Base-by-base conservation (phyloP, 805 yeast genomes). In the Kuraishia cidri region DNA sequence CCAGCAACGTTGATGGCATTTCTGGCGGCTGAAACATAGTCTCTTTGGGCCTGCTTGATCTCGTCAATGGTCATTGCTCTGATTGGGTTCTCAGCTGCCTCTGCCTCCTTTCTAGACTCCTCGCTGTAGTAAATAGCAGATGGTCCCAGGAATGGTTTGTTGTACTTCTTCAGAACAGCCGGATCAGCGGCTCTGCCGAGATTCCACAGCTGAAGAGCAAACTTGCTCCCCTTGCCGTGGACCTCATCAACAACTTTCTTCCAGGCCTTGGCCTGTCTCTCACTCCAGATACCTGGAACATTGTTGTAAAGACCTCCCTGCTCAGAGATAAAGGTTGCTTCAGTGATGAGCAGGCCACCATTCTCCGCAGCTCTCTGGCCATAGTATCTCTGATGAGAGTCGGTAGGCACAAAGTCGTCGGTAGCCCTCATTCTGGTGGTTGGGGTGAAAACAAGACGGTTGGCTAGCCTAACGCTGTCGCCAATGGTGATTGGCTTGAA, bases 311-410 rank as follows among this genome's bases (percentile, higher is more conserved):
- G 59, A 31, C 77, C 56, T 46, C 60, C 60, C 18, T 27, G 30
- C 2, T 55, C 45, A 10, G 72, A 55, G n/a, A 65, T 62, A 43
- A 61, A 63, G 1, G 79, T 66, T 9, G 75, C 85, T 48, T 79
- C 87, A 6, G 79, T 56, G 41, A 75, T 66, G 21, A 78, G 40
- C 39, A 80, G 52, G n/a, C 82, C 66, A 14, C 86, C 86, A 12
- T 71, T 69, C 35, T 56, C 53, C 30, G 55, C 45, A 1, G 84
- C 65, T 43, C 84, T 62, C 43, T 74, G 72, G 18, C 48, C 58
- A 45, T 80, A 80, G 50, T 78, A 75, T 37, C 65, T 57, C n/a
- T 53, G 47, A 38, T 65, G 58, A 36, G 70, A 59, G 24, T 69
- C 72, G 4, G 66, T 56, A 8, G 78, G 71, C 22, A 60, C 58